Percentiles rank a stretch among this genome's conserved stretches.
These are phyloP conservation scores for Plasmodium cynomolgi DNA, from an alignment of 169 alveolate species.

Conservation along the genomic window DNA sequence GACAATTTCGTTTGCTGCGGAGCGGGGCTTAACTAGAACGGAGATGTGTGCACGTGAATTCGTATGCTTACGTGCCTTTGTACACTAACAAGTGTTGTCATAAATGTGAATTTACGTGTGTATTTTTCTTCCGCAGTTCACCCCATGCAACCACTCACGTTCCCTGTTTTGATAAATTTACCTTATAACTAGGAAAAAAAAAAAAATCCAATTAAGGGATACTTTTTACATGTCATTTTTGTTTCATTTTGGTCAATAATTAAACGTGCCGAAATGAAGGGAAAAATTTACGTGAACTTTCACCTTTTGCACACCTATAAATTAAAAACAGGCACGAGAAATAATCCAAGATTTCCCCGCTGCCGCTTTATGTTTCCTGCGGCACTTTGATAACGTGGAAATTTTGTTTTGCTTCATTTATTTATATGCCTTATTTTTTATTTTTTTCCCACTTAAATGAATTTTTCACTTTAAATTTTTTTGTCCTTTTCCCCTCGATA, in stretches of 20 bases:
- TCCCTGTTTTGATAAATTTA: not conserved
- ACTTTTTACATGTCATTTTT: conserved; percentile 1
- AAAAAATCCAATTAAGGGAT: not conserved
- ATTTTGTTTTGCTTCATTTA: not conserved
- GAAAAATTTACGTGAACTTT: not conserved
- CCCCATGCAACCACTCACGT: not conserved
- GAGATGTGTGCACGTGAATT: not conserved
- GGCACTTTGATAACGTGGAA: not conserved
- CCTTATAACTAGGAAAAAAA: not conserved
- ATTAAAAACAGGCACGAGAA: not conserved
- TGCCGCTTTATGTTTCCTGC: not conserved
- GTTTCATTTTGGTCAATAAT: conserved; percentile 6
- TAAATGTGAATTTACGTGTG: not conserved
- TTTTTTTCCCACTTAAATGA: not conserved
- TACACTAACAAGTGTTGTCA: not conserved
- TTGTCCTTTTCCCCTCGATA: not conserved
- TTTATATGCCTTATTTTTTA: not conserved
- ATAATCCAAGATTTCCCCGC: not conserved
- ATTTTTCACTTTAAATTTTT: not conserved
- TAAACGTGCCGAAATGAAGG: not conserved
- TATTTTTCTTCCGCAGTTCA: not conserved
- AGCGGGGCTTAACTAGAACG: not conserved
- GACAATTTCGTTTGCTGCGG: not conserved
- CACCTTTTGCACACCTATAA: not conserved
- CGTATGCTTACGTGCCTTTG: not conserved